Evolutionary conservation across 495 filamentous ascomycete species (phyloP), one percentile per base, ranked within the genome.

Genomic region (Talaromyces ruber): DNA sequence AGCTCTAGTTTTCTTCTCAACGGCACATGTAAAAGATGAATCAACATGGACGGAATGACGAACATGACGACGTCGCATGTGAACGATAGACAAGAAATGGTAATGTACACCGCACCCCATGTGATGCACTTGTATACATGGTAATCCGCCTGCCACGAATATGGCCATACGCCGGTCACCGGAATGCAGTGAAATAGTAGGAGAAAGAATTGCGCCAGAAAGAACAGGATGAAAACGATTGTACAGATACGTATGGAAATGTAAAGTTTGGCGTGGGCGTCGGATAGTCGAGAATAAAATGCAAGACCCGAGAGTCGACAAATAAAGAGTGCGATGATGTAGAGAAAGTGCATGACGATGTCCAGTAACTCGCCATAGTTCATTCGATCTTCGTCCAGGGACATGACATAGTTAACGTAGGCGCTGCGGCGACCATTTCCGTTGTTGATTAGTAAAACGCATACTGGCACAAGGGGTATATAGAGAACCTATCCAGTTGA

Each of bases 41-140:
- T 74, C 54, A 80, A 65, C n/a, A 72, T 70, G 12, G 72, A 61
- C 2, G 77, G 77, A 51, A 80, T 75, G 30, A 65, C 64, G 39
- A 80, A 80, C 65, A 80, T 72, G 61, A 78, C 58, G 47, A 80
- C 52, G 47, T 80, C 77, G 63, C 77, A 77, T 28, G 71, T 65
- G 7, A 80, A 66, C 2, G 75, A 78, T 8, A 80, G 18, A 1
- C 64, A 70, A 4, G 77, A 79, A 63, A 77, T 80, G 34, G 74
- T 73, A 1, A 71, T 71, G 59, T 80, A 80, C 6, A 80, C 76
- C 4, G 72, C 50, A 2, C 77, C 77, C 77, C 77, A 79, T 4
- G 69, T 62, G 8, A 79, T 59, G 63, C 77, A 80, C 2, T 59
- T 66, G 54, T 76, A 80, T 4, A 66, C 51, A 9, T 59, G 64